These are phyloP conservation scores for Westerdykella sp. DNA, from an alignment of 2,329 filamentous ascomycete genomes.

Conservation along the genomic window DNA sequence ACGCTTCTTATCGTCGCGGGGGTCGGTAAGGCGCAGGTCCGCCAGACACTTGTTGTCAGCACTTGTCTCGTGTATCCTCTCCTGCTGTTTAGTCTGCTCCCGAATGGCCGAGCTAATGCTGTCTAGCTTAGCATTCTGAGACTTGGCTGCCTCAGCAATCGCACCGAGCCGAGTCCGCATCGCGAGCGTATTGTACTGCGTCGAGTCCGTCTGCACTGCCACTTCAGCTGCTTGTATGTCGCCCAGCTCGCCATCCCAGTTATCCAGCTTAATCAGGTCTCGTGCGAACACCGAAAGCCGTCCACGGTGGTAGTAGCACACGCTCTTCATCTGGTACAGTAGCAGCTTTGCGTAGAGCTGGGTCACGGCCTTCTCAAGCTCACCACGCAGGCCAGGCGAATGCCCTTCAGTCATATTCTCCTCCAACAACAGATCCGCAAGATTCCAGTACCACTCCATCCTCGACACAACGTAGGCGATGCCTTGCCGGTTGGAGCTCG, in stretches of 20 bases:
- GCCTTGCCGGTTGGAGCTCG: no score
- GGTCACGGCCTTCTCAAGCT: constrained; percentile 23
- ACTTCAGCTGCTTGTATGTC: constrained; percentile 26
- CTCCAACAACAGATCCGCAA: constrained; percentile 25
- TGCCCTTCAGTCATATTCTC: constrained; percentile 4
- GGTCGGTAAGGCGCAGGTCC: no score
- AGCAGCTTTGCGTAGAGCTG: constrained; percentile 38
- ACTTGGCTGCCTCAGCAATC: constrained; percentile 2
- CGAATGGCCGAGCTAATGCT: no score
- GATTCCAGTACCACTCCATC: constrained; percentile 37
- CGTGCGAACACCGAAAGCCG: constrained; percentile 21
- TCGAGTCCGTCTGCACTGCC: constrained; percentile 4
- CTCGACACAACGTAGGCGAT: no score
- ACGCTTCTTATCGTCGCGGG: no score
- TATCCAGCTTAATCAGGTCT: constrained; percentile 28
- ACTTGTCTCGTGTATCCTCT: no score
- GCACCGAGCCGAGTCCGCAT: constrained; percentile 2
- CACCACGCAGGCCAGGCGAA: constrained; percentile 5
- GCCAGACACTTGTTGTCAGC: no score
- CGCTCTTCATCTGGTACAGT: constrained; percentile 40
- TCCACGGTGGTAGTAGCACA: constrained; percentile 34
- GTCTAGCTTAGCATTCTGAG: no score
- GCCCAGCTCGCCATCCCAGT: constrained; percentile 31
- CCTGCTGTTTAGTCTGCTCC: no score
- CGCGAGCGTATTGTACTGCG: constrained; percentile 7